Conservation (phyloP, 208 protist species). For the Acanthamoeba healyi region DNA sequence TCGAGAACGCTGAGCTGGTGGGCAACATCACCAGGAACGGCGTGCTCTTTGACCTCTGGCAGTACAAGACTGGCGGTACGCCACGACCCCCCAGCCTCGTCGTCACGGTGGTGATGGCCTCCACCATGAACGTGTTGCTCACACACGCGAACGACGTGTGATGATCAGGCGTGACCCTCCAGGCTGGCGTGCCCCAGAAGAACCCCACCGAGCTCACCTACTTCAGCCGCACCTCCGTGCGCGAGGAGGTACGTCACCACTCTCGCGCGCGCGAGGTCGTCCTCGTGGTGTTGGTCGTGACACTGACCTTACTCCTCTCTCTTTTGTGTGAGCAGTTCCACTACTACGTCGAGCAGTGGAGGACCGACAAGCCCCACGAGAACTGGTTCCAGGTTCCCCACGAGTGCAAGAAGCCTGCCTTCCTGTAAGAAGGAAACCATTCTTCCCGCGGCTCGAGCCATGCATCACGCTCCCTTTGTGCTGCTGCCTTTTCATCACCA, state of each 20-base stretch:
- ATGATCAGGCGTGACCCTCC: not conserved
- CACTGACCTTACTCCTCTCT: too few relatives aligned
- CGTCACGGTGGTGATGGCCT: too few relatives aligned
- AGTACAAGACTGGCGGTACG: slow-evolving; percentile 46
- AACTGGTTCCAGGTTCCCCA: slow-evolving; percentile 18
- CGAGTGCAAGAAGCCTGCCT: not conserved
- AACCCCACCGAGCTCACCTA: slow-evolving; percentile 43
- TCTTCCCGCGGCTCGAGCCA: too few relatives aligned
- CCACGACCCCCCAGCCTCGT: too few relatives aligned
- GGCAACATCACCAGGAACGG: slow-evolving; percentile 39
- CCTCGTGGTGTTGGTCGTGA: too few relatives aligned
- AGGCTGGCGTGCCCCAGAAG: slow-evolving; percentile 22
- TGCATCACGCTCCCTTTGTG: too few relatives aligned
- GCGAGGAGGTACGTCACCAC: slow-evolving; percentile 27
- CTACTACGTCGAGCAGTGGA: slow-evolving; percentile 30
- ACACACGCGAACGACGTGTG: not conserved
- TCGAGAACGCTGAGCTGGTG: not conserved
- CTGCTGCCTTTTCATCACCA: too few relatives aligned
- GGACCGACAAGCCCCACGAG: slow-evolving; percentile 26
- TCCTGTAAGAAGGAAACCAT: too few relatives aligned
- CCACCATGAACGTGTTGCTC: not conserved
- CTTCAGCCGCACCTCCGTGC: not conserved
- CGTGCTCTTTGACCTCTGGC: slow-evolving; percentile 2
- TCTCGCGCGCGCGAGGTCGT: too few relatives aligned
- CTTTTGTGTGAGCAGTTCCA: too few relatives aligned